These are phyloP conservation scores for Trypanosoma scelopori DNA, from an alignment of 208 protist genomes.

Conservation along the genomic window DNA sequence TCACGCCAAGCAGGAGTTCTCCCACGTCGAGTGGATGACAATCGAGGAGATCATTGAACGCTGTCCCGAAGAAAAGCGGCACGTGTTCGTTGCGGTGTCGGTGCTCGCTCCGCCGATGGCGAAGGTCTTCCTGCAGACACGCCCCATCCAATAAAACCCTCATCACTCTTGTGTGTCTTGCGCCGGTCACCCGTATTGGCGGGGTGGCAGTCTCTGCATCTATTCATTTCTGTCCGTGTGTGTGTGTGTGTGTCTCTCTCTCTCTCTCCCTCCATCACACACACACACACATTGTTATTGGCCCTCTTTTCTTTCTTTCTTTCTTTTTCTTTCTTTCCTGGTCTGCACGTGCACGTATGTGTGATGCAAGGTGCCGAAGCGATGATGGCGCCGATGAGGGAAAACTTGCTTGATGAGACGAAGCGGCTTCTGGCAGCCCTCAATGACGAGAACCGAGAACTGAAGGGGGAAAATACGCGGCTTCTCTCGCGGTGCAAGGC, in stretches of 20 bases:
- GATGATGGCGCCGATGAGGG: conserved; percentile 16
- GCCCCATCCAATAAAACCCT: conserved; percentile 5
- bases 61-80: conserved; percentile 47
- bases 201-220: not conserved
- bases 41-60: conserved; percentile 23
- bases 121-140: conserved; percentile 33
- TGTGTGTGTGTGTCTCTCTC: not conserved
- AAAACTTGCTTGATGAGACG: conserved; percentile 18
- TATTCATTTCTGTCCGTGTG: no score
- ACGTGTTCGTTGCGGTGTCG: conserved; percentile 59
- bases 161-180: no score
- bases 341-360: no score
- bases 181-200: no score
- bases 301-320: no score
- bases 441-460: conserved; percentile 33
- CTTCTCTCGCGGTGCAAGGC: conserved; percentile 14
- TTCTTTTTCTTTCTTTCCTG: no score
- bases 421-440: conserved; percentile 26
- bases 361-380: not conserved
- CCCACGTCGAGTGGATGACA: conserved; percentile 29
- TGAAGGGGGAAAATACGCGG: conserved; percentile 27
- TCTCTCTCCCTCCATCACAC: not conserved
- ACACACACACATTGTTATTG: no score
- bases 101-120: conserved; percentile 42
- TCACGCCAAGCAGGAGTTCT: conserved; percentile 32